A percentile compares a stretch with the other conserved stretches of the same genome.
Conservation (phyloP, 1,139 yeast species). For the Nakaseomyces uthaithaninus region DNA sequence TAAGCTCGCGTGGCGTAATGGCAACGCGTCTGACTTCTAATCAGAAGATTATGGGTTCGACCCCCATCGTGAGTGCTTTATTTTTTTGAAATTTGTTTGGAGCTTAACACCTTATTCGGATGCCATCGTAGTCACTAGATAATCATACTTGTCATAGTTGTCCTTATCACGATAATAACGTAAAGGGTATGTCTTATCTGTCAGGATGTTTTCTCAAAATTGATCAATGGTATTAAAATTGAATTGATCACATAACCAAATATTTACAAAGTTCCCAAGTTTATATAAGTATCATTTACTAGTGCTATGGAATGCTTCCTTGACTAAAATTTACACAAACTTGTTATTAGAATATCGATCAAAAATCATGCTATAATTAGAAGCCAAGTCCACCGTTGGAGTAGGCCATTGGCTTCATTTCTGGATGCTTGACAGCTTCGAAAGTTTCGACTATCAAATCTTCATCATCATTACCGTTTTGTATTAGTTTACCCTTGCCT, state of each 20-base stretch:
- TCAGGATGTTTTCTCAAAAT: not conserved
- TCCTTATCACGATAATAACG: too few relatives aligned
- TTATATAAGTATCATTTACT: too few relatives aligned
- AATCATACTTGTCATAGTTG: too few relatives aligned
- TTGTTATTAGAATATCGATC: not conserved
- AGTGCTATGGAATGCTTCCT: too few relatives aligned
- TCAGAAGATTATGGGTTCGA: conserved; percentile 55
- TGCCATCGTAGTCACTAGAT: too few relatives aligned
- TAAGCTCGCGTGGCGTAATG: conserved; percentile 52
- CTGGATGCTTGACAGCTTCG: conserved; percentile 83
- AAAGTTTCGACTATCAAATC: conserved; percentile 52
- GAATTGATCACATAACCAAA: not conserved
- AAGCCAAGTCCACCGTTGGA: conserved; percentile 44
- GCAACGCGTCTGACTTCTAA: conserved; percentile 56
- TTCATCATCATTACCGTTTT: conserved; percentile 43
- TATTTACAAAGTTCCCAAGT: not conserved
- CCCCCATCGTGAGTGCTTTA: conserved; percentile 47
- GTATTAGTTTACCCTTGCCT: conserved; percentile 24
- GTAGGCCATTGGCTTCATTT: conserved; percentile 91
- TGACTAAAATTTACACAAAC: too few relatives aligned
- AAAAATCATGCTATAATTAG: conserved; percentile 10
- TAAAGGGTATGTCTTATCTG: too few relatives aligned
- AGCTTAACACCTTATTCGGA: too few relatives aligned
- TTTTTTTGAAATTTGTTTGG: not conserved
- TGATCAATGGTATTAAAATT: too few relatives aligned